These are phyloP conservation scores for Liriodendron chinense DNA, from an alignment of 164 flowering plant species.

Conservation along the genomic window DNA sequence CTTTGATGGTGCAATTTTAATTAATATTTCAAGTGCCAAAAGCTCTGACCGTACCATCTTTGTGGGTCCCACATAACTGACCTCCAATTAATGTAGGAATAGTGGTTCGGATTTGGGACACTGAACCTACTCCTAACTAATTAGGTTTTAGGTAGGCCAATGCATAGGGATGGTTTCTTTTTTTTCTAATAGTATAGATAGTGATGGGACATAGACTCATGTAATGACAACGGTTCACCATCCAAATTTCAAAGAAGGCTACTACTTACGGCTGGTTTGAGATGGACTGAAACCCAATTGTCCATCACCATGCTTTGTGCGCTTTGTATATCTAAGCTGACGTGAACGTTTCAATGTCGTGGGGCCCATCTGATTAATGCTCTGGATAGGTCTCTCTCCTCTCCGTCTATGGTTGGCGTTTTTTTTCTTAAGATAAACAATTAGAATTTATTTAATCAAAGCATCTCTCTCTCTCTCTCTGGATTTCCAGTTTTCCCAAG, in stretches of 20 bases:
- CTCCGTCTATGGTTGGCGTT: not conserved
- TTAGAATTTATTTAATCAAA: too few relatives aligned
- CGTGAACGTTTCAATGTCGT: not conserved
- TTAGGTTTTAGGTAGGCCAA: not conserved
- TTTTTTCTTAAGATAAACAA: too few relatives aligned
- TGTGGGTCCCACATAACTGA: not conserved
- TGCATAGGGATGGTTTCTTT: not conserved
- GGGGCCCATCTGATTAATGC: constrained; percentile 8
- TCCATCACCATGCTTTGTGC: not conserved
- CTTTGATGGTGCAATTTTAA: too few relatives aligned
- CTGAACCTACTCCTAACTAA: not conserved
- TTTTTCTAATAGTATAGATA: not conserved
- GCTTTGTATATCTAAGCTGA: not conserved
- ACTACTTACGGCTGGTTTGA: not conserved
- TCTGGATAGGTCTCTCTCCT: not conserved
- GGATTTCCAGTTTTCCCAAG: too few relatives aligned
- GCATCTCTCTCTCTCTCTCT: too few relatives aligned
- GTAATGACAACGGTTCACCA: not conserved
- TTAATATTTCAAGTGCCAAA: not conserved
- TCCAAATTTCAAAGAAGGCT: not conserved
- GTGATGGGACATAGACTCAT: not conserved
- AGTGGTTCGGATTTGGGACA: not conserved
- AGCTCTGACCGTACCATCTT: not conserved
- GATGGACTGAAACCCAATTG: not conserved
- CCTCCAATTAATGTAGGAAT: not conserved